Base-by-base conservation (phyloP, 257 asterid species). In the Solanum sparsipilum region DNA sequence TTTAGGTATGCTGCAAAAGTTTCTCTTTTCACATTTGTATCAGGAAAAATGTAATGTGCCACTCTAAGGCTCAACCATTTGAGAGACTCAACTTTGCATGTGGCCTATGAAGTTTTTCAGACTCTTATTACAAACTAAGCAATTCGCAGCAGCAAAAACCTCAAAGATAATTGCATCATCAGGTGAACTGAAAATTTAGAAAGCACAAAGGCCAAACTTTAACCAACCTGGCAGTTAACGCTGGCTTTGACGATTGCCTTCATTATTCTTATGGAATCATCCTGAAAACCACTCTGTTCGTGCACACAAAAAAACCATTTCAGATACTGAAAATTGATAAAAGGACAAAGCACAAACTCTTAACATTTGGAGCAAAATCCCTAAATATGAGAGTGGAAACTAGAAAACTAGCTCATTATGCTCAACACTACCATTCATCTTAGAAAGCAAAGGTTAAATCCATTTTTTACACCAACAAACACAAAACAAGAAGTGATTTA, bases 221-320 rank as follows among this genome's bases (percentile, higher is more conserved):
- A 46, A 90, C 93, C 87, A 87, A 96, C 98, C 99, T 96, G 99
- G 92, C 99, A 95, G 88, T 89, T 88, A 73, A 88, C 84, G 84
- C 89, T 94, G 90, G 41, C 86, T 88, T 89, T 92, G 32, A 90
- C 91, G 52, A 96, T 94, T 29, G 88, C 56, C 93, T 83, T 96
- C 99, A 94, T 95, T 87, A 94, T 91, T 89, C 82, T 93, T 88
- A 93, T 88, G 1, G 99, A 94, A 41, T 95, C 97, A 81, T 95
- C 98, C 72, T 92, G 93, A 89, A 96, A 96, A 39, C 99, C 98
- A 88, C 96, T 90, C 99, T 96, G 91, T 90, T 68, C 18, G 39
- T 79, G 36, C 48, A 84, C 58, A 46, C 38, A 87, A 20, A 35
- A 36, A 52, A 10, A 32, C 8, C 4, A 78, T 25, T 25, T 46